A percentile compares a stretch with the other conserved stretches of the same genome.
Conservation (phyloP, 2,329 filamentous ascomycete genomes). For the Talaromyces sp. region DNA sequence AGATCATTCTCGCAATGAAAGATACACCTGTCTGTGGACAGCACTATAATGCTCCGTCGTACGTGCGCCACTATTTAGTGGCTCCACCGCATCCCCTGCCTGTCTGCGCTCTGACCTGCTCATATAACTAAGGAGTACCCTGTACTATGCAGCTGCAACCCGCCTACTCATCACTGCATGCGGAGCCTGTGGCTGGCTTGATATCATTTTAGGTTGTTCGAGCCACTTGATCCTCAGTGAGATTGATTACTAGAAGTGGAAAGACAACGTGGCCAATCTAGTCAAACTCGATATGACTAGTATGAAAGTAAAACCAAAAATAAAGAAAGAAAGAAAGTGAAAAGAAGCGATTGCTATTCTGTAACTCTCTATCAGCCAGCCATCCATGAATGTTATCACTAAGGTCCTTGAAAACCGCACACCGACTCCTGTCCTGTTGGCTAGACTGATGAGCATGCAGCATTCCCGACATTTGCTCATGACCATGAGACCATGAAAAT, state of each 20-base stretch:
- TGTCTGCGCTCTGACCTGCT: background rate
- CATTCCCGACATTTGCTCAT: background rate
- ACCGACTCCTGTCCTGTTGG: background rate
- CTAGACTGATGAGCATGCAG: background rate
- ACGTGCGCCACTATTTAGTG: background rate
- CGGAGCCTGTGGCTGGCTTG: background rate
- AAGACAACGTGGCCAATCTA: too few species aligned
- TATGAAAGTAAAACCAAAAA: too few species aligned
- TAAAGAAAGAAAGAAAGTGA: too few species aligned
- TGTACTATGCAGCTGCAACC: background rate
- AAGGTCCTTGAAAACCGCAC: background rate
- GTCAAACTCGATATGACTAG: too few species aligned
- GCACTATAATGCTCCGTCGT: background rate
- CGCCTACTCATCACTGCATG: background rate
- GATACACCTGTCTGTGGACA: too few species aligned
- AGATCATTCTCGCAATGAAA: background rate
- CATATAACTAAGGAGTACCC: background rate
- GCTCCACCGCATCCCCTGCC: background rate
- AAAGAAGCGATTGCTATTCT: too few species aligned
- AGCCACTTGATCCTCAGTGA: too few species aligned
- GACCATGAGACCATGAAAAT: background rate
- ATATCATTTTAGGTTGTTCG: too few species aligned
- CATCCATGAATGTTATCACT: background rate
- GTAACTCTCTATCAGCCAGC: background rate
- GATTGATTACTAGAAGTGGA: too few species aligned